Evolutionary conservation across 1,139 yeast genomes (phyloP).

Genomic region (Yamadazyma atlantica): DNA sequence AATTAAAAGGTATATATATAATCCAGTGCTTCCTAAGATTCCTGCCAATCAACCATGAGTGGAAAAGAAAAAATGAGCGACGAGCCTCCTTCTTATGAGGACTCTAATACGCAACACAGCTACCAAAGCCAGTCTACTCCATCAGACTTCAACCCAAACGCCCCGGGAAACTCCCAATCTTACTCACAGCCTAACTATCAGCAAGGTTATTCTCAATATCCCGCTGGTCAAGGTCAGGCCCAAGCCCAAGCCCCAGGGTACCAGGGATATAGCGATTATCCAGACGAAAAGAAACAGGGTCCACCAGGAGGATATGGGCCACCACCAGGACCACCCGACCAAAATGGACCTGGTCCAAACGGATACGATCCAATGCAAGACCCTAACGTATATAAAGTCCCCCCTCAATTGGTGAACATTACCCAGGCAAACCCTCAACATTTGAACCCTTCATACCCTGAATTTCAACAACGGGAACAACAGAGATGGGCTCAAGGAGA

Average conservation of each 20-base stretch:
- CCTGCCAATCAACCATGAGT: neutral
- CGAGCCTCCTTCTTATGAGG: conserved; percentile 12
- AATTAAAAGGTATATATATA: neutral
- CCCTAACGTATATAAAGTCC: conserved; percentile 30
- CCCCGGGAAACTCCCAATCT: conserved; percentile 3
- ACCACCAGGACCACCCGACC: neutral
- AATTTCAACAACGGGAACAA: conserved; percentile 33
- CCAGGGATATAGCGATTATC: conserved; percentile 1
- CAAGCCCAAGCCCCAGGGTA: conserved; percentile 3
- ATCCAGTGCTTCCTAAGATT: neutral
- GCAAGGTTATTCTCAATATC: conserved; percentile 5
- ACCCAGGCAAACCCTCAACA: conserved; percentile 36
- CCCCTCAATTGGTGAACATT: conserved; percentile 40
- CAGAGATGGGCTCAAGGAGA: conserved; percentile 34
- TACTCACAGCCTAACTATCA: conserved; percentile 2
- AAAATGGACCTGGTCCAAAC: conserved; percentile 1
- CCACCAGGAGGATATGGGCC: neutral
- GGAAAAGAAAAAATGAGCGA: conserved; percentile 1
- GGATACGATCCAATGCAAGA: conserved; percentile 25
- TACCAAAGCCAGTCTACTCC: neutral
- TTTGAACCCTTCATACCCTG: conserved; percentile 38
- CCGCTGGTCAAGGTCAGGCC: conserved; percentile 2
- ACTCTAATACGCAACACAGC: conserved; percentile 1
- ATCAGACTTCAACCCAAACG: neutral
- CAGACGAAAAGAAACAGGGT: neutral